A percentile compares a stretch with the other conserved stretches of the same genome.
These are phyloP conservation scores for Phytopythium cucurbitacearum DNA, from an alignment of 352 stramenopile species.

Conservation along the genomic window DNA sequence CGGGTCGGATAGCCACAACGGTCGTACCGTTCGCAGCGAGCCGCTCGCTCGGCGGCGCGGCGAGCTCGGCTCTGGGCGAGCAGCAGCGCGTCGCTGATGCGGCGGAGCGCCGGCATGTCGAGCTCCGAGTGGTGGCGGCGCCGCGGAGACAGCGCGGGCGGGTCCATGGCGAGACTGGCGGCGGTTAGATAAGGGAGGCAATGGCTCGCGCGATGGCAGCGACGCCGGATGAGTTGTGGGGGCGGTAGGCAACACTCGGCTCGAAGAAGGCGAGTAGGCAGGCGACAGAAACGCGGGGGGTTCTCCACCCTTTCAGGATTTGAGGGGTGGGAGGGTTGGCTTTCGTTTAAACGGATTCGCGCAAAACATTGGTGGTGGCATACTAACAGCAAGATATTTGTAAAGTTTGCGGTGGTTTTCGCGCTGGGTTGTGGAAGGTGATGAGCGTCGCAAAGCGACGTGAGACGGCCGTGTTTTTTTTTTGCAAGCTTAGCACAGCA, in stretches of 20 bases:
- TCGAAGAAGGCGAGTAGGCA: too few species aligned
- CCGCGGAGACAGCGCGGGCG: constrained; percentile 9
- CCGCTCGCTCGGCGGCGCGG: constrained; percentile 50
- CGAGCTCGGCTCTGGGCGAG: constrained; percentile 68
- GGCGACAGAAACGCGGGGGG: too few species aligned
- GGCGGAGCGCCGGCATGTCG: constrained; percentile 53
- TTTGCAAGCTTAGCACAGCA: constrained; percentile 1
- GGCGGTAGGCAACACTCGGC: too few species aligned
- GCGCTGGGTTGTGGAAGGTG: background rate
- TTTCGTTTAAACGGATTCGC: too few species aligned
- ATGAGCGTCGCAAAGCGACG: background rate
- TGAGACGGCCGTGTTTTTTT: background rate
- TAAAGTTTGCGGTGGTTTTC: too few species aligned
- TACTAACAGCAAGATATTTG: too few species aligned
- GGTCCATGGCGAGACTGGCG: constrained; percentile 6
- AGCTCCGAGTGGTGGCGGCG: constrained; percentile 42
- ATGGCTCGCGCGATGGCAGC: background rate
- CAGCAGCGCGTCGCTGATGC: constrained; percentile 64
- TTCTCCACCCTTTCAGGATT: too few species aligned
- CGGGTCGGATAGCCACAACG: background rate
- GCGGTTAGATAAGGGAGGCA: background rate
- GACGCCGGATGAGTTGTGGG: too few species aligned
- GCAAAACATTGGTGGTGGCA: too few species aligned
- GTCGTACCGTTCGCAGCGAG: constrained; percentile 61
- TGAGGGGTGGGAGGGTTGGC: too few species aligned